Conservation (phyloP, 805 yeast species). For the Scheffersomyces spartinae region DNA sequence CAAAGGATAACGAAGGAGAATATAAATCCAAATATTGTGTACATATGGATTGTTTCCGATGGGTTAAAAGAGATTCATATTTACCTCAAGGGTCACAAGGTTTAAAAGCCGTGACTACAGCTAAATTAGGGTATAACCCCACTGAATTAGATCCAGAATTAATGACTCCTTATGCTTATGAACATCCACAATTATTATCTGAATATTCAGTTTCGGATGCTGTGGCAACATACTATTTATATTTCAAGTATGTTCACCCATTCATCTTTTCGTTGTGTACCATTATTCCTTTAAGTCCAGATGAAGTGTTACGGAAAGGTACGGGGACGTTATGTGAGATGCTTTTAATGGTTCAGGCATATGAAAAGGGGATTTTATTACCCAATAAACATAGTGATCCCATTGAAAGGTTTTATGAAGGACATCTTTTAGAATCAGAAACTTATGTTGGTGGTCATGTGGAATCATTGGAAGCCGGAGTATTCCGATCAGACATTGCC, state of each 20-base stretch:
- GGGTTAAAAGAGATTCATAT: constrained; percentile 98
- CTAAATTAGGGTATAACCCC: constrained; percentile 92
- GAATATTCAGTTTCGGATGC: constrained; percentile 99
- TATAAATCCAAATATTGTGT: constrained; percentile 86
- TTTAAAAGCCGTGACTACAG: constrained; percentile 93
- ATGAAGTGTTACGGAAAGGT: constrained; percentile 91
- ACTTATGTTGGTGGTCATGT: constrained; percentile 99
- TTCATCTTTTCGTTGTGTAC: constrained; percentile 92
- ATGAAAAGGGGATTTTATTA: constrained; percentile 57
- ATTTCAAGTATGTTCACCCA: constrained; percentile 95
- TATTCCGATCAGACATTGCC: constrained; percentile 79
- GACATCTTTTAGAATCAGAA: constrained; percentile 87
- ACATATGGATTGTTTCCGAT: constrained; percentile 94
- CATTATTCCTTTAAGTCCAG: constrained; percentile 92
- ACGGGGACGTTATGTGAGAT: constrained; percentile 98
- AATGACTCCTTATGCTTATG: constrained; percentile 96
- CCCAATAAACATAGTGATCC: constrained; percentile 96
- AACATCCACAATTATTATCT: constrained; percentile 81
- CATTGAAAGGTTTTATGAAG: constrained; percentile 87
- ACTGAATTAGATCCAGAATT: constrained; percentile 93
- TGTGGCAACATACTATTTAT: constrained; percentile 92
- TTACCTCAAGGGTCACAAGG: constrained; percentile 98
- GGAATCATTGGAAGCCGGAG: constrained; percentile 96
- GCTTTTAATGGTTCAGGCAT: constrained; percentile 95
- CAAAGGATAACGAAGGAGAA: constrained; percentile 79